These are phyloP conservation scores for Phytophthora aleatoria DNA, from an alignment of 352 stramenopile genomes.

Conservation along the genomic window DNA sequence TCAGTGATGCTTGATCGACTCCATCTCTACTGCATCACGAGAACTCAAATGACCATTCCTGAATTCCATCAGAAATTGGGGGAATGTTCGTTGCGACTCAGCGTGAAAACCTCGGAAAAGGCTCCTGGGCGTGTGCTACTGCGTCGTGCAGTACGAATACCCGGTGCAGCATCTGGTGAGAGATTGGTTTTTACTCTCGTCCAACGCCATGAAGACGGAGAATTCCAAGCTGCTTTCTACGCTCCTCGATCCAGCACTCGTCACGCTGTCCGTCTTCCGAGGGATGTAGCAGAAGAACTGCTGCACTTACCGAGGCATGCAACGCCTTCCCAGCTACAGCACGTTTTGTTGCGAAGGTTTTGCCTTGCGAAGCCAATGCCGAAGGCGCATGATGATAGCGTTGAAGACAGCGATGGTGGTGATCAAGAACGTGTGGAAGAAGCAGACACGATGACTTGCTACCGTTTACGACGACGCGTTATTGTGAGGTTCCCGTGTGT, in stretches of 20 bases:
- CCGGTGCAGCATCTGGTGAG: neutral
- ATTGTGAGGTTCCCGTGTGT: constrained; percentile 50
- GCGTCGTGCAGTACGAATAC: constrained; percentile 32
- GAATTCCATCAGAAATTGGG: constrained; percentile 14
- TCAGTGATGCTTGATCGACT: constrained; percentile 64
- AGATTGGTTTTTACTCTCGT: constrained; percentile 35
- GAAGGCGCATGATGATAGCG: neutral
- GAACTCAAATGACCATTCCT: constrained; percentile 18
- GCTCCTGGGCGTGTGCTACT: constrained; percentile 33
- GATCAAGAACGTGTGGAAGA: constrained; percentile 1
- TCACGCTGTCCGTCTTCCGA: constrained; percentile 18
- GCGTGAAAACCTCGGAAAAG: constrained; percentile 24
- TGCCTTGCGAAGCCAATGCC: constrained; percentile 1
- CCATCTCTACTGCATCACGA: constrained; percentile 47
- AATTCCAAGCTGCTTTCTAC: constrained; percentile 35
- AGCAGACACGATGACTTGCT: constrained; percentile 3
- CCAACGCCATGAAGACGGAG: constrained; percentile 20
- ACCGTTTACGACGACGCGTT: constrained; percentile 31
- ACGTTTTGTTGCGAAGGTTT: constrained; percentile 18
- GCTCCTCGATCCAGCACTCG: constrained; percentile 13
- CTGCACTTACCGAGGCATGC: constrained; percentile 24
- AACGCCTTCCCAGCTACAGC: constrained; percentile 23
- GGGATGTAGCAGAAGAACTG: constrained; percentile 16
- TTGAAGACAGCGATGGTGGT: constrained; percentile 3
- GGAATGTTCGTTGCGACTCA: constrained; percentile 14